These are phyloP conservation scores for Jimgerdemannia flammicorona DNA, from an alignment of 192 early-diverging fungal species.

Conservation along the genomic window DNA sequence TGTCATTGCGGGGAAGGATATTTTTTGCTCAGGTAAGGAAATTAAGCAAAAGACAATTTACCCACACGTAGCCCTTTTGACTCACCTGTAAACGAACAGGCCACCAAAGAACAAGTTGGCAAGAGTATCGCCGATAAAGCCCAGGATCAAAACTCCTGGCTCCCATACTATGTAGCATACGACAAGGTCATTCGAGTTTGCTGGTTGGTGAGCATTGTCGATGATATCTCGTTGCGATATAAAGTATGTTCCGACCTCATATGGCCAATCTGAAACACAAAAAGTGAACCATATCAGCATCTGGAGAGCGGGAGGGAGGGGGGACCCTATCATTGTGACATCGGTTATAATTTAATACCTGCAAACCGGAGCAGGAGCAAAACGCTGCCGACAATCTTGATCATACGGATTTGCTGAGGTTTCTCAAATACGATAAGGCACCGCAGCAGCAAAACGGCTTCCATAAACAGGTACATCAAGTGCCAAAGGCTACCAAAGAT, in stretches of 20 bases:
- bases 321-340: constrained; percentile 3
- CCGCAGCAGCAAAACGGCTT: constrained; percentile 6
- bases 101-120: constrained; percentile 31
- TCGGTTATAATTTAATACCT: constrained; percentile 17
- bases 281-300: no score
- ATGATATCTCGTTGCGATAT: background rate
- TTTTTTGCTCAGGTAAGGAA: background rate
- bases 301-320: no score
- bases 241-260: constrained; percentile 17
- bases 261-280: constrained; percentile 10
- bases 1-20: background rate
- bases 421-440: constrained; percentile 17
- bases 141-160: constrained; percentile 28
- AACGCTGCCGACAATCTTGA: constrained; percentile 18
- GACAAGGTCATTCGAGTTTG: background rate
- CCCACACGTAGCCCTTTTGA: background rate
- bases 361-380: constrained; percentile 23
- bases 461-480: background rate
- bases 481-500: constrained; percentile 15
- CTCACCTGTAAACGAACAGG: constrained; percentile 31
- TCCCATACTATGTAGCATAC: constrained; percentile 12
- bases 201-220: background rate
- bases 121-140: constrained; percentile 29
- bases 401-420: constrained; percentile 10
- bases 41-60: background rate